Base-by-base conservation (phyloP, 257 asterid species). In the Eucommia ulmoides region DNA sequence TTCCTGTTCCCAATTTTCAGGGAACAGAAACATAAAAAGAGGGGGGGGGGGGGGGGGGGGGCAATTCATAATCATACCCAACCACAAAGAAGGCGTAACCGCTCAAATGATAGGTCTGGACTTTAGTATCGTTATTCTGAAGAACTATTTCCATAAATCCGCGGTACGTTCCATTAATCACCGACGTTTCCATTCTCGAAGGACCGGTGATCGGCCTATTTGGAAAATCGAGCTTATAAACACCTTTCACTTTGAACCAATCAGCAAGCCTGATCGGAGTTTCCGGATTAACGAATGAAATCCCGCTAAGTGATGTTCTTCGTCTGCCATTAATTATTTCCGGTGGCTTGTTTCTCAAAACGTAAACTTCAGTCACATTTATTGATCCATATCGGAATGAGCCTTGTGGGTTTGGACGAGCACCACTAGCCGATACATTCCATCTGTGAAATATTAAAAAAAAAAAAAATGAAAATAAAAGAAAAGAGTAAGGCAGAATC, bases 371-470 rank as follows among this genome's bases (percentile, higher is more conserved):
- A 42, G 48, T 42, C 2, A 42, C 48, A 42, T 42, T 42, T 10
- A 42, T 42, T 10, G 48, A 42, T 10, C 48, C 48, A 42, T 42
- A 42, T 21, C 48, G n/a, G 19, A 42, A 42, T 6, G 48, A 42
- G 15, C 48, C 48, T 42, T 42, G 48, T 42, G 48, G 48, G 48
- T 42, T 42, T 42, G 48, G 48, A 16, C 48, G 48, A 52, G 98
- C 98, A 33, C 98, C 98, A 55, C 98, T 91, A 8, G 98, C 98
- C n/a, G 82, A 63, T 62, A 86, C 96, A 53, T 91, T 91, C 95
- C 95, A 83, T 72, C 98, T 89, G 74, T 44, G 66, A 16, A 20
- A 18, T 29, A n/a, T n/a, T n/a, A n/a, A n/a, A n/a, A n/a, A n/a
- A n/a, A n/a, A n/a, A n/a, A n/a, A n/a, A n/a, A n/a, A n/a, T n/a